A percentile compares a stretch with the other conserved stretches of the same genome.
Evolutionary conservation across 257 asterid genomes (phyloP).

Genomic region (Avicennia marina): DNA sequence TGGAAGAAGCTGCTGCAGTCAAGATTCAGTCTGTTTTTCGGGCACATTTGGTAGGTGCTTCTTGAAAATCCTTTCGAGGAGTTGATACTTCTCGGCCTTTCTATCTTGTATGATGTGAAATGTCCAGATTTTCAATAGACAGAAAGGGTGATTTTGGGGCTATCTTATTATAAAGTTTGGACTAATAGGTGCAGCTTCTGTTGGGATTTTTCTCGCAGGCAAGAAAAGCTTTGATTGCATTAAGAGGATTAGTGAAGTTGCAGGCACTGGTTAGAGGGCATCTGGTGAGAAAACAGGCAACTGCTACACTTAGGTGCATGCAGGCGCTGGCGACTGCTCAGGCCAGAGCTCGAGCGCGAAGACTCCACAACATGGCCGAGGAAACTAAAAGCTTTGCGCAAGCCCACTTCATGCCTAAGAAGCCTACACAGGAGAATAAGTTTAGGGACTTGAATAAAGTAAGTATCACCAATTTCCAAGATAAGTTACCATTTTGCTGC

Average conservation of each 20-base stretch:
- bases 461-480: no score
- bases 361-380: slow-evolving; percentile 53
- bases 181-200: no score
- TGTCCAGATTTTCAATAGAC: no score
- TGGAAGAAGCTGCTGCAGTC: slow-evolving; percentile 57
- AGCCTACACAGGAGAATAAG: slow-evolving; percentile 52
- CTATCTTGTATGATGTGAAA: no score
- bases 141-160: no score
- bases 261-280: slow-evolving; percentile 95
- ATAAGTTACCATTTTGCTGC: no score
- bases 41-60: slow-evolving; percentile 55
- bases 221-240: slow-evolving; percentile 89
- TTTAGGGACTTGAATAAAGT: slow-evolving; percentile 51
- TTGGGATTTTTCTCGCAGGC: no score
- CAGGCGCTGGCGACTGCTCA: slow-evolving; percentile 79
- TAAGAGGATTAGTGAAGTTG: slow-evolving; percentile 85
- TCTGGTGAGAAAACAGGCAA: slow-evolving; percentile 83
- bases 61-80: no score
- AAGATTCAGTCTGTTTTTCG: slow-evolving; percentile 81
- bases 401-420: slow-evolving; percentile 50
- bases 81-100: no score
- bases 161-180: no score
- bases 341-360: slow-evolving; percentile 75
- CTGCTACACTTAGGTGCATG: slow-evolving; percentile 86
- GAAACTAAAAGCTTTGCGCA: slow-evolving; percentile 40